A percentile compares a stretch with the other conserved stretches of the same genome.
Conservation (phyloP, 352 stramenopile genomes). For the Phytophthora europaea region DNA sequence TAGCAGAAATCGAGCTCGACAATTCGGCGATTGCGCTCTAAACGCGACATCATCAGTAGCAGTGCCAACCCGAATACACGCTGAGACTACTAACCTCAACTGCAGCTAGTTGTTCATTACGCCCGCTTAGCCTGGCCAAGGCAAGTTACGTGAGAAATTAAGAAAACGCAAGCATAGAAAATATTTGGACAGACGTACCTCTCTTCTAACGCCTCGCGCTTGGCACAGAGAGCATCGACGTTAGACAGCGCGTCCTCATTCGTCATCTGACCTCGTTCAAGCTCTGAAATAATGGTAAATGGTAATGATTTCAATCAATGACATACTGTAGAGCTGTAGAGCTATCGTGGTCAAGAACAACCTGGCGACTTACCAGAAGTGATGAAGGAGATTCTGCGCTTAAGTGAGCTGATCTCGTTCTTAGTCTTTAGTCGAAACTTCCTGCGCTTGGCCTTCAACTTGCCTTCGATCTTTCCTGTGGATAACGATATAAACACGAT, state of each 20-base stretch:
- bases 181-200: conserved; percentile 28
- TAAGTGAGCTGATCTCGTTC: conserved; percentile 58
- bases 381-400: conserved; percentile 47
- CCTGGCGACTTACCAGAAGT: conserved; percentile 36
- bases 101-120: conserved; percentile 41
- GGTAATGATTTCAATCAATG: not conserved
- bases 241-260: conserved; percentile 55
- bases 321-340: not conserved
- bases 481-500: not conserved
- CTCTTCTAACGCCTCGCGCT: conserved; percentile 43
- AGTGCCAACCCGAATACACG: not conserved
- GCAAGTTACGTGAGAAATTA: conserved; percentile 1
- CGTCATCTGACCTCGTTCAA: conserved; percentile 58
- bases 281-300: conserved; percentile 31
- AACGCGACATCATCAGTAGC: conserved; percentile 21
- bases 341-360: not conserved
- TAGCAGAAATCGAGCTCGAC: conserved; percentile 32
- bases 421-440: conserved; percentile 56
- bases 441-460: conserved; percentile 57
- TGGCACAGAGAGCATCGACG: conserved; percentile 33
- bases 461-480: conserved; percentile 45
- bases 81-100: conserved; percentile 33
- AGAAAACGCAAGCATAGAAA: not conserved
- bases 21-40: conserved; percentile 47
- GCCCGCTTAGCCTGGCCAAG: conserved; percentile 32